Conservation (phyloP, 192 early-diverging fungal species). For the Gamsiella multidivaricata region DNA sequence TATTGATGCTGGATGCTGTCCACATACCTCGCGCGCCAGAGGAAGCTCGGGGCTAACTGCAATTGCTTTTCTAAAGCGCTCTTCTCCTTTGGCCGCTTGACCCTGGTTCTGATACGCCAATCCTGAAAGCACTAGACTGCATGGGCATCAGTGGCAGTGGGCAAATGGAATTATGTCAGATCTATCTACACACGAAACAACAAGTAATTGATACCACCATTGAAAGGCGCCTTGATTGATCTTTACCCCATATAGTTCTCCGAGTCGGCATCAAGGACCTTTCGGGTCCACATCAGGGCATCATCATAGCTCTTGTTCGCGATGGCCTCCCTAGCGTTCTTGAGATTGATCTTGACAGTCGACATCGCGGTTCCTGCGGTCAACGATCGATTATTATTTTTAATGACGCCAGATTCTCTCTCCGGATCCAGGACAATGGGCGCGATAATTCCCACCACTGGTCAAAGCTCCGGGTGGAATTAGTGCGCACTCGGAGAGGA, state of each 20-base stretch:
- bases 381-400: too few relatives aligned
- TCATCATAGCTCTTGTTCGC: constrained; percentile 59
- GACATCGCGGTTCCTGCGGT: constrained; percentile 31
- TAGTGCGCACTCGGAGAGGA: too few relatives aligned
- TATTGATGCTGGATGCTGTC: background rate
- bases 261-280: constrained; percentile 59
- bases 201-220: background rate
- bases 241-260: constrained; percentile 68
- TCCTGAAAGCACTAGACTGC: constrained; percentile 72
- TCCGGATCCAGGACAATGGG: too few relatives aligned
- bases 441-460: too few relatives aligned
- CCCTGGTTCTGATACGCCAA: constrained; percentile 71
- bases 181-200: too few relatives aligned
- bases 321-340: constrained; percentile 64
- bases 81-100: constrained; percentile 65
- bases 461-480: too few relatives aligned
- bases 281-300: constrained; percentile 61
- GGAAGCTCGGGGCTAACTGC: constrained; percentile 62
- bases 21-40: constrained; percentile 74
- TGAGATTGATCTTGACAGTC: constrained; percentile 54
- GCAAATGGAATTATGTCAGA: too few relatives aligned
- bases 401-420: too few relatives aligned
- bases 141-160: background rate
- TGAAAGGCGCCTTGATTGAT: background rate
- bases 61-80: constrained; percentile 69